phyloP scores from a whole-genome alignment of 2,329 filamentous ascomycete species.

The Septoria petroselini region DNA sequence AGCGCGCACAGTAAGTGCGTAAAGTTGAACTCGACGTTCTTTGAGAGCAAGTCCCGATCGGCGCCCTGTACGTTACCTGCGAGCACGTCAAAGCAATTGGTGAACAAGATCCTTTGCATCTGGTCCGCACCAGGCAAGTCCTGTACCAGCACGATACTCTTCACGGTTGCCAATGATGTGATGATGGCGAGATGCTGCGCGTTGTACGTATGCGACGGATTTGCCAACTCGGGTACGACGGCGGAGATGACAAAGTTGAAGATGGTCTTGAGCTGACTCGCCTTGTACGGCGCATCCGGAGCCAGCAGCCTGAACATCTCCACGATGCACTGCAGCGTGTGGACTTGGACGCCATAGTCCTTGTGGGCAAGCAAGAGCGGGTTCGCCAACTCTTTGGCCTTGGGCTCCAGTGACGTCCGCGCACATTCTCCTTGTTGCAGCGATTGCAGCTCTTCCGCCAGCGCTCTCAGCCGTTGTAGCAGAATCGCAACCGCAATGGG shows the following conservation, averaged over 20 bases:
- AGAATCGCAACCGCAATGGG: conserved; percentile 81
- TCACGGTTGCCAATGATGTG: conserved; percentile 82
- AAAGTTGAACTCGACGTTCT: conserved; percentile 92
- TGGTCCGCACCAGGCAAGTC: conserved; percentile 80
- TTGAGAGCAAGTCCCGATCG: conserved; percentile 77
- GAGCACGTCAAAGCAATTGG: conserved; percentile 85
- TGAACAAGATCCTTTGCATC: conserved; percentile 78
- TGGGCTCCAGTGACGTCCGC: conserved; percentile 74
- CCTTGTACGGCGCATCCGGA: conserved; percentile 90
- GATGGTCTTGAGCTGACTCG: conserved; percentile 90
- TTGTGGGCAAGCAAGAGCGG: conserved; percentile 84
- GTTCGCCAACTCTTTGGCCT: conserved; percentile 80
- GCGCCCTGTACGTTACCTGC: conserved; percentile 71
- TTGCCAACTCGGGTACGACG: conserved; percentile 78
- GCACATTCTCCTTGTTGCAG: conserved; percentile 86
- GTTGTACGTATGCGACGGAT: conserved; percentile 86
- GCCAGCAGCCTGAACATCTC: conserved; percentile 91
- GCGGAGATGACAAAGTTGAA: conserved; percentile 83
- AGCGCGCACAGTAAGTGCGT: conserved; percentile 78
- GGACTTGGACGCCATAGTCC: conserved; percentile 88
- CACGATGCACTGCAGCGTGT: conserved; percentile 81
- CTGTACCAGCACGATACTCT: conserved; percentile 87
- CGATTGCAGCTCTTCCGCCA: conserved; percentile 77
- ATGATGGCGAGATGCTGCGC: conserved; percentile 90
- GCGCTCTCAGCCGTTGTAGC: conserved; percentile 71